Evolutionary conservation across 2,329 filamentous ascomycete species (phyloP).

Genomic region (Cladosporium sp.): DNA sequence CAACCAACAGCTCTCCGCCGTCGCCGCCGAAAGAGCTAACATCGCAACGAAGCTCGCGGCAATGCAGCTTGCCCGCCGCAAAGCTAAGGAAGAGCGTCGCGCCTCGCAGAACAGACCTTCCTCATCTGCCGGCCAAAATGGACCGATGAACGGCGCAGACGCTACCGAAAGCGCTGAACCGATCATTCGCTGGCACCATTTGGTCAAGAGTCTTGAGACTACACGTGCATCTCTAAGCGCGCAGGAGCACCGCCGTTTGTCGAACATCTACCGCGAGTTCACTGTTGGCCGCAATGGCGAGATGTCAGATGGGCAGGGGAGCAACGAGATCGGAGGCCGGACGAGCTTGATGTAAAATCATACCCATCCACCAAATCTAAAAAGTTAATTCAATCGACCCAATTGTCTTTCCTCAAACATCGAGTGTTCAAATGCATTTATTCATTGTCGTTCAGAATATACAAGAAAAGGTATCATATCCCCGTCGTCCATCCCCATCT

Average conservation of each 20-base stretch:
- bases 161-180: conserved; percentile 66
- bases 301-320: conserved; percentile 90
- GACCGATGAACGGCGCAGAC: conserved; percentile 23
- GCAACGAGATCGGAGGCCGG: conserved; percentile 87
- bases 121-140: conserved; percentile 23
- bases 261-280: conserved; percentile 88
- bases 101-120: conserved; percentile 26
- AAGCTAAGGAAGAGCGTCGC: conserved; percentile 57
- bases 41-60: conserved; percentile 81
- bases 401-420: not conserved
- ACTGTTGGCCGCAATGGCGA: conserved; percentile 89
- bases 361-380: not conserved
- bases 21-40: conserved; percentile 72
- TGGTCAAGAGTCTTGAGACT: conserved; percentile 72
- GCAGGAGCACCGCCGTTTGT: conserved; percentile 72
- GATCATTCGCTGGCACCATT: conserved; percentile 79
- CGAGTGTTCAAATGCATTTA: not conserved
- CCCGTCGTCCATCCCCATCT: not conserved
- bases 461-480: conserved; percentile 12
- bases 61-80: conserved; percentile 71
- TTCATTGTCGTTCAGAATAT: conserved; percentile 1
- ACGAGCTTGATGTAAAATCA: conserved; percentile 80
- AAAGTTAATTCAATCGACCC: not conserved
- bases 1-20: conserved; percentile 42
- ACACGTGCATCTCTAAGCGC: conserved; percentile 82